Conservation (phyloP, 345 rosid species). For the Pseudoturritis turrita region DNA sequence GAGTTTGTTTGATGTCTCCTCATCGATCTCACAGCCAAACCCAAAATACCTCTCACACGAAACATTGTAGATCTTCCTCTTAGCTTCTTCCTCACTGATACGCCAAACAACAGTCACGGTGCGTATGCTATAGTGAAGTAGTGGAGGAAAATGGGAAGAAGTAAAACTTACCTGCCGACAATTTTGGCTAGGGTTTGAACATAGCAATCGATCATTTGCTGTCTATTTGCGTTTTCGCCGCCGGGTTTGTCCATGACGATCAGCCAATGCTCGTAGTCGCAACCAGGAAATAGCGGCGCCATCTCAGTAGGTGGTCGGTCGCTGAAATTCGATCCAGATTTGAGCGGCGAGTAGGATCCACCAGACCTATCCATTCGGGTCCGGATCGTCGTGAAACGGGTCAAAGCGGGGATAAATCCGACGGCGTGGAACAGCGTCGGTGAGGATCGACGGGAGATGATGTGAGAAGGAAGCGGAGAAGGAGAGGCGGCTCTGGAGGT, state of each 20-base stretch:
- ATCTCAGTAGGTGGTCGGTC: conserved; percentile 91
- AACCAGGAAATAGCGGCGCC: conserved; percentile 94
- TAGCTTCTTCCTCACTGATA: conserved; percentile 79
- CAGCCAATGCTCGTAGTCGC: conserved; percentile 96
- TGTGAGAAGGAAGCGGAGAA: conserved; percentile 1
- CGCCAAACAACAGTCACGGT: not conserved
- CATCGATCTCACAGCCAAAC: conserved; percentile 90
- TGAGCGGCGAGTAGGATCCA: conserved; percentile 70
- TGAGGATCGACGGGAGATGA: conserved; percentile 20
- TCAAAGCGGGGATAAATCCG: conserved; percentile 10
- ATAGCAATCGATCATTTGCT: conserved; percentile 93
- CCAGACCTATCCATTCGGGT: conserved; percentile 78
- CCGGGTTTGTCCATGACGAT: conserved; percentile 97
- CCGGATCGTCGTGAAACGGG: conserved; percentile 50
- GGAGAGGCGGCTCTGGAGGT: conserved; percentile 7
- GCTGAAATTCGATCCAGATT: conserved; percentile 76
- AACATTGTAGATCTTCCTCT: conserved; percentile 84
- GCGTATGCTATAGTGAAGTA: not conserved
- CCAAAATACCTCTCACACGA: conserved; percentile 95
- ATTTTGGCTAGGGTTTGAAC: conserved; percentile 72
- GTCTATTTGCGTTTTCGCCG: conserved; percentile 73
- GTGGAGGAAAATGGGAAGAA: not conserved
- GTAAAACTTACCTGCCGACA: conserved; percentile 32
- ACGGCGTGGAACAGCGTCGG: conserved; percentile 20
- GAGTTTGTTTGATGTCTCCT: conserved; percentile 88